Evolutionary conservation across 2,329 filamentous ascomycete species (phyloP).

Genomic region (Verruconis gallopava): DNA sequence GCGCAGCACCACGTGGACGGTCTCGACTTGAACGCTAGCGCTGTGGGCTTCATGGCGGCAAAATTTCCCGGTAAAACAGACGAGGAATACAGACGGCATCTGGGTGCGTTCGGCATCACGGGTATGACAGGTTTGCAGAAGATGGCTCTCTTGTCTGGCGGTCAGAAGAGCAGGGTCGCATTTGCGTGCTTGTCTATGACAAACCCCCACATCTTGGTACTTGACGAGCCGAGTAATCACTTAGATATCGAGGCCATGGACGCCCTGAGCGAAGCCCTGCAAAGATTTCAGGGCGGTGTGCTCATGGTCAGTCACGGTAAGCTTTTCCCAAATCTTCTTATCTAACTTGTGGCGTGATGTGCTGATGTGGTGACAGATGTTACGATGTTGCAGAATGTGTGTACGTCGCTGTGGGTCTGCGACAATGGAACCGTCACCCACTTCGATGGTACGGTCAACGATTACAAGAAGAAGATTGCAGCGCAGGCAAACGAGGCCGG

Average conservation of each 20-base stretch:
- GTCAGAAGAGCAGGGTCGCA: constrained; percentile 95
- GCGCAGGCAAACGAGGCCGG: constrained; percentile 80
- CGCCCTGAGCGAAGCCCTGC: constrained; percentile 71
- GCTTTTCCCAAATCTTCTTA: background rate
- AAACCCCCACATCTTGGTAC: constrained; percentile 92
- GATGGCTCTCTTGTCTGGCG: constrained; percentile 86
- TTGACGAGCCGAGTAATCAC: constrained; percentile 98
- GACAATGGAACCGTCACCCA: constrained; percentile 89
- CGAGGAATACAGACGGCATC: constrained; percentile 90
- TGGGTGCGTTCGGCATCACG: constrained; percentile 76
- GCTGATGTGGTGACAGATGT: constrained; percentile 98
- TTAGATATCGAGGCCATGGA: constrained; percentile 99
- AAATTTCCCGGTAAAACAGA: constrained; percentile 82
- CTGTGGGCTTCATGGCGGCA: constrained; percentile 93
- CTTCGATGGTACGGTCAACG: constrained; percentile 87
- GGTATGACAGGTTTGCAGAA: constrained; percentile 95
- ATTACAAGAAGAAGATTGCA: constrained; percentile 93
- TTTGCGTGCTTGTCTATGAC: constrained; percentile 91
- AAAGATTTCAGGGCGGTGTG: constrained; percentile 83
- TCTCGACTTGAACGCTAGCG: constrained; percentile 74
- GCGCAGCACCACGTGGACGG: constrained; percentile 98
- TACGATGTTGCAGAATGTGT: constrained; percentile 95
- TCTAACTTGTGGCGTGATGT: constrained; percentile 84
- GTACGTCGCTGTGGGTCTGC: constrained; percentile 90
- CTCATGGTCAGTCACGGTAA: constrained; percentile 94